phyloP scores from a whole-genome alignment of 352 stramenopile genomes.

The Globisporangium okanoganense region DNA sequence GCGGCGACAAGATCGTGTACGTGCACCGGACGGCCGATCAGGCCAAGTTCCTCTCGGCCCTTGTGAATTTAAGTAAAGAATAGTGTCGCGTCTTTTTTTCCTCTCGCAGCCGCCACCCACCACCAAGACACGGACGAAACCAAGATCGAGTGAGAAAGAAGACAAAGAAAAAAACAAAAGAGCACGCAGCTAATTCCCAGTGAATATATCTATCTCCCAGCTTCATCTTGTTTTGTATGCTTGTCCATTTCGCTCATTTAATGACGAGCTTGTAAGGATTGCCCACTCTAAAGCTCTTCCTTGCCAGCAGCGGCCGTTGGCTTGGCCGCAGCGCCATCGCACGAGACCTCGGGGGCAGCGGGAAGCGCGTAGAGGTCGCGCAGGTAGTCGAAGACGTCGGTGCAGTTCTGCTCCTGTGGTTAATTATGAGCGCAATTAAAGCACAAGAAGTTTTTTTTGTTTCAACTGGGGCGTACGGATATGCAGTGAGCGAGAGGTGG shows the following conservation, averaged over 20 bases:
- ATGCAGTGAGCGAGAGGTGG: neutral
- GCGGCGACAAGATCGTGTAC: conserved; percentile 86
- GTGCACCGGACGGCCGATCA: conserved; percentile 86
- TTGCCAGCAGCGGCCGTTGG: conserved; percentile 17
- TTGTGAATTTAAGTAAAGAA: conserved; percentile 75
- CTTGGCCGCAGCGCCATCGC: conserved; percentile 17
- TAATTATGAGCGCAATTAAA: neutral
- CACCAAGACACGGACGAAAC: neutral
- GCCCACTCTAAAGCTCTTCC: conserved; percentile 14
- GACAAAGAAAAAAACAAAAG: neutral
- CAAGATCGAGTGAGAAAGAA: neutral
- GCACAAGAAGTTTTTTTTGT: neutral
- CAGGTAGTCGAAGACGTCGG: conserved; percentile 61
- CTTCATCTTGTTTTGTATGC: neutral
- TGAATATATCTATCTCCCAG: conserved; percentile 1
- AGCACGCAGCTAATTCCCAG: neutral
- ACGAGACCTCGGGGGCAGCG: conserved; percentile 25
- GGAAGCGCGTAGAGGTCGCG: conserved; percentile 49
- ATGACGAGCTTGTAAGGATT: neutral
- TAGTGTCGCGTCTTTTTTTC: conserved; percentile 21
- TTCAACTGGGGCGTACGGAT: too few species aligned
- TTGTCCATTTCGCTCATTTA: neutral
- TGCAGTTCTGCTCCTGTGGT: conserved; percentile 48
- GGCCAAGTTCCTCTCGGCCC: conserved; percentile 81
- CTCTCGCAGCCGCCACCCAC: neutral